Base-by-base conservation (phyloP, 1,284 basidiomycete species). In the Malassezia yamatoensis region DNA sequence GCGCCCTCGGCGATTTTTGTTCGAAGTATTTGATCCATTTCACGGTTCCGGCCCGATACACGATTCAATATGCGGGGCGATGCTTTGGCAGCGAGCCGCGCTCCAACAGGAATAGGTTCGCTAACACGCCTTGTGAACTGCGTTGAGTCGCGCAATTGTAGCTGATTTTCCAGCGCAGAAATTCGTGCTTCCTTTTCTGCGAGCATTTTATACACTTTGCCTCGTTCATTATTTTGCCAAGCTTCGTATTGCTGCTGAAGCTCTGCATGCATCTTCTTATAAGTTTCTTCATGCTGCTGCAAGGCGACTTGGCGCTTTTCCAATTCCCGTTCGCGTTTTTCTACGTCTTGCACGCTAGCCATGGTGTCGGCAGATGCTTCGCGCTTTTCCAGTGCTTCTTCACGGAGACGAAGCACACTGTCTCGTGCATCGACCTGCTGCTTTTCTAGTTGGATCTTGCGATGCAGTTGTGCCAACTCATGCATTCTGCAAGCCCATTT, bases 401-500 rank as follows among this genome's bases (percentile, higher is more conserved):
- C 58, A 13, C 54, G 49, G 5, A 35, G 37, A 3, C 47, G 32
- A 29, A 60, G 21, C 2, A 40, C 51, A 6, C 37, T 35, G 11
- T 34, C 39, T 33, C 37, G 45, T 21, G 46, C 39, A 35, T 44
- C 44, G n/a, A 58, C 36, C 10, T 42, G 55, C 36, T 58, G 46
- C 32, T 45, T 48, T n/a, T 58, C 55, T 4, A 13, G 38, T 2
- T 21, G 40, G 8, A 58, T 41, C 3, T 21, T 29, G 32, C 51
- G 46, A 35, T 58, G 50, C 3, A 61, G 39, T 3, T 41, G 24
- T 9, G 48, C 39, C 2, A 63, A 41, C 35, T 62, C 60, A 37
- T 49, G 49, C 15, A 50, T 55, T 20, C 51, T 53, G 32, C 51
- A 54, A 0, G 83, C 83, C n/a, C 86, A 79, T 40, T 85, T 81